phyloP scores from a whole-genome alignment of 169 alveolate species.

The Babesia bovis region DNA sequence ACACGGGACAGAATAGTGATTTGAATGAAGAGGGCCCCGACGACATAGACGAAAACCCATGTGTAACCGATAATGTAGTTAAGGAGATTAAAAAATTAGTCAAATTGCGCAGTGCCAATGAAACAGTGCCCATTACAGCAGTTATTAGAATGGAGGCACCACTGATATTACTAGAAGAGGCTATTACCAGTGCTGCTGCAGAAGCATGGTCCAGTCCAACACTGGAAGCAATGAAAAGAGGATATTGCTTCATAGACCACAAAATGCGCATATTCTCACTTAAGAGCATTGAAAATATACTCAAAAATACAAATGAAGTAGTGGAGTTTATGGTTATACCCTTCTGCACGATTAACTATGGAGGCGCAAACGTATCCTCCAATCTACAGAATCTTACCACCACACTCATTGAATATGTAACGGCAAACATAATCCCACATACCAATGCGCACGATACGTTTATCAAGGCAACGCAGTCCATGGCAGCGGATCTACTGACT shows the following conservation, averaged over 20 bases:
- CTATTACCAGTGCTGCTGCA: background rate
- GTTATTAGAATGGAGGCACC: background rate
- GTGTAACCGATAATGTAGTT: background rate
- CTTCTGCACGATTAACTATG: conserved; percentile 14
- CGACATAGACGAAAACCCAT: background rate
- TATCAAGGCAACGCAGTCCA: conserved; percentile 28
- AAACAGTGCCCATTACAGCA: background rate
- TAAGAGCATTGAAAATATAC: background rate
- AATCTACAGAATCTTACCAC: background rate
- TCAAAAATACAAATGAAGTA: background rate
- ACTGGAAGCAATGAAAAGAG: conserved; percentile 2
- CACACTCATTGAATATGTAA: background rate
- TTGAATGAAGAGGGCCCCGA: background rate
- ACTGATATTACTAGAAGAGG: background rate
- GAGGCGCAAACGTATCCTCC: background rate
- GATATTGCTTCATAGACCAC: conserved; percentile 21
- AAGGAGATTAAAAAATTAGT: background rate
- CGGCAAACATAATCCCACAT: conserved; percentile 3
- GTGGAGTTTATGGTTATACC: conserved; percentile 22
- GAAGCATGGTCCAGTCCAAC: conserved; percentile 6
- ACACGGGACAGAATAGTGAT: background rate
- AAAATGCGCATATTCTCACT: conserved; percentile 26
- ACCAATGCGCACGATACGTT: conserved; percentile 14
- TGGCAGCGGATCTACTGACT: conserved; percentile 31
- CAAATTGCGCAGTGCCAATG: background rate